Conservation (phyloP, 768 basidiomycete species). For the Collybia mongolica region DNA sequence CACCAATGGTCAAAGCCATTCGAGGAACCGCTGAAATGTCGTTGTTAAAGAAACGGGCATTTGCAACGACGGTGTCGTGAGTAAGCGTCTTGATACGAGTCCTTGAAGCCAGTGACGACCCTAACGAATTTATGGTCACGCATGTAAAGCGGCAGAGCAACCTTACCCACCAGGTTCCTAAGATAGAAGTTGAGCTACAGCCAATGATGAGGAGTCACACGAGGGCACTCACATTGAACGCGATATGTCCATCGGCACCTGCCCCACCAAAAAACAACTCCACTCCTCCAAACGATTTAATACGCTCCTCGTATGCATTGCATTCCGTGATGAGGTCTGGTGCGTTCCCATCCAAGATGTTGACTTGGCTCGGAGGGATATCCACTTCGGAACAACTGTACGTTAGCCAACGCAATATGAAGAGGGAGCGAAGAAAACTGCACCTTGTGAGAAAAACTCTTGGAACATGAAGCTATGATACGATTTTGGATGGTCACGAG, state of each 20-base stretch:
- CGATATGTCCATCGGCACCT: constrained; percentile 91
- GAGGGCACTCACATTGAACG: constrained; percentile 64
- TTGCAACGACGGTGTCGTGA: constrained; percentile 90
- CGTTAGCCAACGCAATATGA: neutral
- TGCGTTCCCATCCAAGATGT: constrained; percentile 83
- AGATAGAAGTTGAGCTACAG: constrained; percentile 5
- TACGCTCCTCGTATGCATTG: constrained; percentile 73
- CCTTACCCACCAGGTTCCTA: constrained; percentile 59
- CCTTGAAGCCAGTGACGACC: constrained; percentile 80
- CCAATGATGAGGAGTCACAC: neutral
- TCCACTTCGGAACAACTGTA: constrained; percentile 45
- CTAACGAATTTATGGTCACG: constrained; percentile 25
- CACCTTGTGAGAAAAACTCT: constrained; percentile 85
- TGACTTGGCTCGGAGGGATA: constrained; percentile 75
- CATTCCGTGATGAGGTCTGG: constrained; percentile 78
- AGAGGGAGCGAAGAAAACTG: neutral
- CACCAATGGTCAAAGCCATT: constrained; percentile 91
- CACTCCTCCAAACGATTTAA: constrained; percentile 78
- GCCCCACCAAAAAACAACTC: constrained; percentile 92
- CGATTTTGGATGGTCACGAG: constrained; percentile 78
- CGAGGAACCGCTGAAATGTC: constrained; percentile 75
- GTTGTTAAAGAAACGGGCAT: constrained; percentile 90
- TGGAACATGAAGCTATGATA: constrained; percentile 96
- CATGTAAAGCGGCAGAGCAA: neutral
- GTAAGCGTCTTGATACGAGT: constrained; percentile 93